phyloP scores from a whole-genome alignment of 2,329 filamentous ascomycete species.

The Colletotrichum tanaceti region DNA sequence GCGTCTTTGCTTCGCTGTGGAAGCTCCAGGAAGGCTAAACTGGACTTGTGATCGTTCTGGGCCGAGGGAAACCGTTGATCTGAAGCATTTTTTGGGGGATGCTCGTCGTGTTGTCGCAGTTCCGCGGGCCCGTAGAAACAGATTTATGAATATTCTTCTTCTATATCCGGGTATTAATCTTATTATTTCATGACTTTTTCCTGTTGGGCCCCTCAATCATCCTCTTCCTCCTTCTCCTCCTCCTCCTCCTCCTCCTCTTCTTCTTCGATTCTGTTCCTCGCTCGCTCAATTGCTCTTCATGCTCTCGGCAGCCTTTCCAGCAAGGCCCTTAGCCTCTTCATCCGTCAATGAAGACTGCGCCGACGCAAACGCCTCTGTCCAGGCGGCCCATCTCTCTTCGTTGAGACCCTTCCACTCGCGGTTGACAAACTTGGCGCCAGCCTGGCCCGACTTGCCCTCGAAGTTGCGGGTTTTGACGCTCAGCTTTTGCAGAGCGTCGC shows the following conservation, averaged over 20 bases:
- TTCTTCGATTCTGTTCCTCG: no score
- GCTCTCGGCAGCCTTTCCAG: conserved; percentile 7
- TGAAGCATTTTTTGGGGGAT: no score
- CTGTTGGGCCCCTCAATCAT: neutral
- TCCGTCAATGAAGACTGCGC: conserved; percentile 4
- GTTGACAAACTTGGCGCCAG: conserved; percentile 41
- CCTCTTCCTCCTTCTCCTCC: neutral
- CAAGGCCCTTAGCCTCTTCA: conserved; percentile 4
- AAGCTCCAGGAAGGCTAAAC: conserved; percentile 22
- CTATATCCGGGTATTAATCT: neutral
- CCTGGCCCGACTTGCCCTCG: conserved; percentile 38
- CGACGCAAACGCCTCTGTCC: conserved; percentile 42
- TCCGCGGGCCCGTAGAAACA: no score
- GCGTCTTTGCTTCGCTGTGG: conserved; percentile 26
- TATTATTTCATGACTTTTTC: neutral
- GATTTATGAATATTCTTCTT: neutral
- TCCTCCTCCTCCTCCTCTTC: neutral
- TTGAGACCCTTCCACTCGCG: conserved; percentile 47
- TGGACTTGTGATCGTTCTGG: no score
- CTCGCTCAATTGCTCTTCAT: conserved; percentile 25
- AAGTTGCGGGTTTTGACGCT: conserved; percentile 31
- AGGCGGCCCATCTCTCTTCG: conserved; percentile 44
- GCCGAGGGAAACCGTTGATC: no score
- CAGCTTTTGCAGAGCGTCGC: conserved; percentile 39
- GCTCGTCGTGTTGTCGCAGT: neutral